A percentile compares a stretch with the other conserved stretches of the same genome.
Conservation (phyloP, 2,329 filamentous ascomycete species). For the Lasiodiplodia hormozganensis region DNA sequence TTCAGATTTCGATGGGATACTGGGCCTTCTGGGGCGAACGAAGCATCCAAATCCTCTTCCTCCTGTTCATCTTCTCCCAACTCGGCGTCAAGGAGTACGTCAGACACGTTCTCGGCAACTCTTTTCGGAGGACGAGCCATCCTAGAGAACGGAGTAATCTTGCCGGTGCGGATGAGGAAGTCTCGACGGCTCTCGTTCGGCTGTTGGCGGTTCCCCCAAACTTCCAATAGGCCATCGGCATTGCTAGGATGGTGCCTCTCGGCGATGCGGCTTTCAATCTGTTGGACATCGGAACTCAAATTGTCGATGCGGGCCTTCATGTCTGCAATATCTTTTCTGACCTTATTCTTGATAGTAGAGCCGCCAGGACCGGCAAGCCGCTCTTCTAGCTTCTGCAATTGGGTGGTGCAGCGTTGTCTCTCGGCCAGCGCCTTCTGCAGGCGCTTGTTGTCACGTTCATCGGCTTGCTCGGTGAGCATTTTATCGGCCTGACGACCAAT, state of each 20-base stretch:
- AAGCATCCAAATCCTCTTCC: constrained; percentile 48
- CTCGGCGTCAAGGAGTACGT: constrained; percentile 82
- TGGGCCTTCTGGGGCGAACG: constrained; percentile 37
- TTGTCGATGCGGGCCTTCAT: constrained; percentile 69
- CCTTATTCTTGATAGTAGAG: constrained; percentile 62
- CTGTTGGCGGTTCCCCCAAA: constrained; percentile 65
- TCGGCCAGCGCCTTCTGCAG: constrained; percentile 61
- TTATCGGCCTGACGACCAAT: constrained; percentile 73
- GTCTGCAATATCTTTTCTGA: constrained; percentile 70
- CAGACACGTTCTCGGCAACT: constrained; percentile 73
- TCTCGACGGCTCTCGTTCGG: constrained; percentile 85
- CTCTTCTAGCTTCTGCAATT: constrained; percentile 66
- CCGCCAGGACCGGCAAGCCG: constrained; percentile 56
- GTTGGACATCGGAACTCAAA: constrained; percentile 74
- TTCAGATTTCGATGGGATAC: constrained; percentile 57
- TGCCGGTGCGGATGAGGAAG: constrained; percentile 92
- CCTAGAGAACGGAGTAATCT: constrained; percentile 94
- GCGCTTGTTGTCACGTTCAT: constrained; percentile 68
- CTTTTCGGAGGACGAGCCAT: constrained; percentile 69
- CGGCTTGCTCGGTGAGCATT: constrained; percentile 66
- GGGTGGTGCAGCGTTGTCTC: constrained; percentile 67
- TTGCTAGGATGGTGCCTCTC: constrained; percentile 69
- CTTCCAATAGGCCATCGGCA: constrained; percentile 51
- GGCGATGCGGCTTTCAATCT: constrained; percentile 82
- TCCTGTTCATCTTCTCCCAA: constrained; percentile 63